A percentile compares a stretch with the other conserved stretches of the same genome.
Conservation (phyloP, 1,284 basidiomycete genomes). For the Sporisorium exsertum region DNA sequence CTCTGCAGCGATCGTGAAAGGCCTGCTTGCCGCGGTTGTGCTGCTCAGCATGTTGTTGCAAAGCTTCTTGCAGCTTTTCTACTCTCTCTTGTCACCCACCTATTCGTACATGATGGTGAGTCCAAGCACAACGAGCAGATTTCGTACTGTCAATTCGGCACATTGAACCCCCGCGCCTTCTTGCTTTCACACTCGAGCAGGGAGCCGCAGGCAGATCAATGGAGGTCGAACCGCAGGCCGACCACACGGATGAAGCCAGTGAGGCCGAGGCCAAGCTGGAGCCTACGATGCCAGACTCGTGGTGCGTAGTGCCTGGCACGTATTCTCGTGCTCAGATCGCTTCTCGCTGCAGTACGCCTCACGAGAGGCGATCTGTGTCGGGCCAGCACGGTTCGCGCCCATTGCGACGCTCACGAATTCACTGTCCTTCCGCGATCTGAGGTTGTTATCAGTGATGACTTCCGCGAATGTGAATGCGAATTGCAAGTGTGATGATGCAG, state of each 20-base stretch:
- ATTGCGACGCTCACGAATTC: slow-evolving; percentile 14
- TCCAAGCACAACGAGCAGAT: no score
- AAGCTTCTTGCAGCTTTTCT: slow-evolving; percentile 2
- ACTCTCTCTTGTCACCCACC: neutral
- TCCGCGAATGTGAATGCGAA: neutral
- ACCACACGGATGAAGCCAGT: neutral
- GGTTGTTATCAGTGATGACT: neutral
- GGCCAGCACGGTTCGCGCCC: neutral
- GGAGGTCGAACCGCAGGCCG: neutral
- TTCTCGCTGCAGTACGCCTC: slow-evolving; percentile 11
- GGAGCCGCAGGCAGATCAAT: neutral
- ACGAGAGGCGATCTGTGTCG: slow-evolving; percentile 1
- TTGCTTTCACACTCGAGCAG: neutral
- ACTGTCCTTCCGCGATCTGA: slow-evolving; percentile 15
- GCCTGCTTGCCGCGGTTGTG: slow-evolving; percentile 4
- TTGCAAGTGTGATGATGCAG: neutral
- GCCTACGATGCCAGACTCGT: neutral
- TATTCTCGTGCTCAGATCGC: neutral
- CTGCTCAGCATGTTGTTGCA: slow-evolving; percentile 5
- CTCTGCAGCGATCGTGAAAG: slow-evolving; percentile 3
- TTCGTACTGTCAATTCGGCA: no score
- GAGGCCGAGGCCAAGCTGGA: neutral
- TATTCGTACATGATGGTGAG: neutral
- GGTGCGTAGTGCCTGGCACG: neutral
- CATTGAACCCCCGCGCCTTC: neutral